Percentiles rank a stretch among this genome's conserved stretches.
Evolutionary conservation across 768 basidiomycete species (phyloP).

Genomic region (Kwoniella shandongensis): DNA sequence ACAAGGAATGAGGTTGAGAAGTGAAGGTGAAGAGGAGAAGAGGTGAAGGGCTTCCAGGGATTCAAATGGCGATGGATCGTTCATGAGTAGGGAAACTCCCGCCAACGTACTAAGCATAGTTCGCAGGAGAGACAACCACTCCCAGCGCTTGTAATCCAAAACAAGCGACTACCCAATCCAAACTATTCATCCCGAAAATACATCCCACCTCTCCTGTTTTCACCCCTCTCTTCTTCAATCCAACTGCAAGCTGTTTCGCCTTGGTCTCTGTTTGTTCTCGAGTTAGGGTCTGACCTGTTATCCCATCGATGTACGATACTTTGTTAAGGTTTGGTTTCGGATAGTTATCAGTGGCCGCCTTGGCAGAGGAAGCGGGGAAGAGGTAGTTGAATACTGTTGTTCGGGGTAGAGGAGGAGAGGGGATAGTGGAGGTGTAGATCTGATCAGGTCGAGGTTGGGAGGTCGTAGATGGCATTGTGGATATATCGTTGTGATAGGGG

Average conservation of each 20-base stretch:
- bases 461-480: conserved; percentile 5
- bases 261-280: conserved; percentile 61
- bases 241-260: conserved; percentile 63
- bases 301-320: conserved; percentile 69
- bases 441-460: conserved; percentile 15
- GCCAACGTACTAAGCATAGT: conserved; percentile 49
- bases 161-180: conserved; percentile 58
- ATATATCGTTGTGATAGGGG: conserved; percentile 29
- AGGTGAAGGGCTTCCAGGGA: no score
- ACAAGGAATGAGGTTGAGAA: no score
- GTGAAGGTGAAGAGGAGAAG: no score
- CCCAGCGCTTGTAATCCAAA: conserved; percentile 62
- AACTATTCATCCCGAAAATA: conserved; percentile 65
- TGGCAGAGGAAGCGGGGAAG: conserved; percentile 15
- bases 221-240: conserved; percentile 57
- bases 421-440: conserved; percentile 21
- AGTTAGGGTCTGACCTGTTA: conserved; percentile 61
- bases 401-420: conserved; percentile 29
- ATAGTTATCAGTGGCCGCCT: no score
- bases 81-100: conserved; percentile 1
- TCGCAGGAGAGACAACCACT: conserved; percentile 68
- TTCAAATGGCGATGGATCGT: no score
- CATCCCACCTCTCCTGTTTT: conserved; percentile 63
- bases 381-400: conserved; percentile 40
- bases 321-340: conserved; percentile 43